Evolutionary conservation across 257 asterid species (phyloP).

Genomic region (Solanum lignicaule): DNA sequence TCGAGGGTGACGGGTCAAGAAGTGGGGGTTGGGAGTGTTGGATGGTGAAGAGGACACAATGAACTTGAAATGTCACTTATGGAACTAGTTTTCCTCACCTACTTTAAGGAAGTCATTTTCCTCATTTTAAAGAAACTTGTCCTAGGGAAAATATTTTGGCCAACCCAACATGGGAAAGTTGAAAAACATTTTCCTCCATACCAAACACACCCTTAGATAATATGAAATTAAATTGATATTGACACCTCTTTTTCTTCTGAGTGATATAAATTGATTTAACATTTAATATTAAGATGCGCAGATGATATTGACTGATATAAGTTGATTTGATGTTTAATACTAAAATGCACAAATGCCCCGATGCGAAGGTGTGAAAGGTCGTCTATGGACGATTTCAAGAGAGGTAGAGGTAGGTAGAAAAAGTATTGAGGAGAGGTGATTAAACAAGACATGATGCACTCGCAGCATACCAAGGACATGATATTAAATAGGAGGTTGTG

Average conservation of each 20-base stretch:
- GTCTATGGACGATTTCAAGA: background rate
- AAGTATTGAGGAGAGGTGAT: background rate
- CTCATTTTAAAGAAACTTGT: background rate
- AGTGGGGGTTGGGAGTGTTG: background rate
- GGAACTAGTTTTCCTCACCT: background rate
- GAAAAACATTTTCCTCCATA: background rate
- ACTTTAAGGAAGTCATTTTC: background rate
- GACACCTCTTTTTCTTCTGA: background rate
- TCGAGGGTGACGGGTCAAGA: background rate
- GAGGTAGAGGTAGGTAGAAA: background rate
- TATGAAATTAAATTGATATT: background rate
- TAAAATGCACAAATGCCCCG: background rate
- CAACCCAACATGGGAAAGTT: background rate
- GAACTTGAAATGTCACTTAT: background rate
- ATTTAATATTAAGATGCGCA: background rate
- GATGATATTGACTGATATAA: background rate
- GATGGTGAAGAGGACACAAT: background rate
- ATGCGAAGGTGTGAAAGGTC: background rate
- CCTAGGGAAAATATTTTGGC: background rate
- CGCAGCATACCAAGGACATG: background rate
- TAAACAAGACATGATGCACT: background rate
- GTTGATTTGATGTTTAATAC: background rate
- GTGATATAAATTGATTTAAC: background rate
- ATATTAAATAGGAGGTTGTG: background rate
- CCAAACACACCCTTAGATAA: background rate